Evolutionary conservation across 495 filamentous ascomycete species (phyloP), one percentile per base, ranked within the genome.

Genomic region (Oleoguttula mirabilis): DNA sequence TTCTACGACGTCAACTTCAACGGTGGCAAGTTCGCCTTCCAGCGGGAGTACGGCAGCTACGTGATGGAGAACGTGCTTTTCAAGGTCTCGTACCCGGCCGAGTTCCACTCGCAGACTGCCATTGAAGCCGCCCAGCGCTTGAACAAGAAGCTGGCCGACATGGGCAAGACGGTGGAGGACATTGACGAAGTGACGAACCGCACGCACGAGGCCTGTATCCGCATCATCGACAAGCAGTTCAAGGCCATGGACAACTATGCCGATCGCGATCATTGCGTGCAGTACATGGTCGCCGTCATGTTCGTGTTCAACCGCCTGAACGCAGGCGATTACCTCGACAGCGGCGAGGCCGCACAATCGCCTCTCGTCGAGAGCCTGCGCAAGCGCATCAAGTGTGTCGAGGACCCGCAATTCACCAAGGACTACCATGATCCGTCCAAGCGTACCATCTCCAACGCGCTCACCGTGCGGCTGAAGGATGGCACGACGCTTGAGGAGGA

Each of bases 11-110:
- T 94, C 41, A 71, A 88, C 41, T 98, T 98, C 72, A 84, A 88
- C 70, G 85, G 84, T 65, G 82, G 88, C 58, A 83, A 82, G 60
- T 98, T 98, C 65, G 66, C 84, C 60, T 96, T 94, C 73, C 90
- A 98, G 68, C 77, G 90, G 36, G 77, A 79, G 32, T 98, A 96
- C 58, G 90, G 88, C 53, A 88, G 81, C 72, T 98, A 98, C 62
- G 92, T 98, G 41, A 98, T 98, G 90, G 90, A 98, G 76, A 98
- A 96, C 60, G 83, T 98, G 34, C 81, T 98, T 35, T 98, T 98
- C 75, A 98, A 98, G 73, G 92, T 98, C 30, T 98, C 90, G 22
- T 94, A 93, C 60, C 87, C 87, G 57, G 90, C 90, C 50, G 90
- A 98, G 61, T 98, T 98, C 75, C 90, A 98, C 72, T 96, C 90